Base-by-base conservation (phyloP, 345 rosid genomes). In the Sonneratia caseolaris region DNA sequence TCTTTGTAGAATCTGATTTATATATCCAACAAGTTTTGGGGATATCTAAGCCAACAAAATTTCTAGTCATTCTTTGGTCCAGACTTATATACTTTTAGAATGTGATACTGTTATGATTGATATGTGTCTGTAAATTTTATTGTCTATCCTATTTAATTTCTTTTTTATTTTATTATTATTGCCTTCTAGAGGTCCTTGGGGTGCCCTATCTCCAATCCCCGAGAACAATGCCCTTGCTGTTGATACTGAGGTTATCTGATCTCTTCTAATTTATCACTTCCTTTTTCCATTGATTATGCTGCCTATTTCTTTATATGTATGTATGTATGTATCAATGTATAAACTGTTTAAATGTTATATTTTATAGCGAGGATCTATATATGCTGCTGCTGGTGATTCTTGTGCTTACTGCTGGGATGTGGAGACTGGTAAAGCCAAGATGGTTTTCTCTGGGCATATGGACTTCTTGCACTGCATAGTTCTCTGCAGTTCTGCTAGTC, bases 131-230 rank as follows among this genome's bases (percentile, higher is more conserved):
- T 22, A 57, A 57, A 7, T 57, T 10, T 19, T 53, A 53, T 35
- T 36, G 42, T 42, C 15, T 24, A 59, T 71, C 69, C 65, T 16
- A 19, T 62, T 19, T 62, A 37, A 56, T 62, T 9, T 59, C 65
- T 40, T 75, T 69, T 68, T 36, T 80, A 47, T 55, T 37, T 62
- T 71, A 37, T 40, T 15, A 64, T 61, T 24, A 32, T 59, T 55
- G 27, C 69, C 53, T 71, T 64, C 16, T 75, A 94, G 98, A 81
- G 98, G 98, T 82, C 98, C 98, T 67, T 94, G 98, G 98, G 92
- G 87, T 69, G 85, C 98, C 75, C 89, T 90, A 74, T 91, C 97
- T 70, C 96, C 98, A 37, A 85, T 90, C 75, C 97, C 97, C 0
- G 99, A 95, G 81, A 89, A 83, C 75, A 92, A 70, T 57, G 73